Percentiles rank a stretch among this genome's conserved stretches.
Evolutionary conservation across 2,329 filamentous ascomycete species (phyloP).

Genomic region (Sphaerulina vaccinii): DNA sequence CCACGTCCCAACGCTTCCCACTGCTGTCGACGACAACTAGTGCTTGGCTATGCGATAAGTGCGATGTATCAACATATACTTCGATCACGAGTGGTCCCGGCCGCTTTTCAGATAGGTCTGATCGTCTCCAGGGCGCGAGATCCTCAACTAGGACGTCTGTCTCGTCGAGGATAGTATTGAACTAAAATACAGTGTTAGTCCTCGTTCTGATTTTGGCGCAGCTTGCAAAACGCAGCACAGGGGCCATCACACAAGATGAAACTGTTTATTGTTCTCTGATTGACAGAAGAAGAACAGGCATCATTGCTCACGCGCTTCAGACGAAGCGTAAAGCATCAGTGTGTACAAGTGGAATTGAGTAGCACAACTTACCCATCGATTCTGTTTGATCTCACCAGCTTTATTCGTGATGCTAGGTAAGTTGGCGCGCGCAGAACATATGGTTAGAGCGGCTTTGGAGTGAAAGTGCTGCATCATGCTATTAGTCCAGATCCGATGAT

Average conservation of each 20-base stretch:
- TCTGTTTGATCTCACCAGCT: slow-evolving; percentile 65
- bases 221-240: slow-evolving; percentile 2
- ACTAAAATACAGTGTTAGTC: slow-evolving; percentile 54
- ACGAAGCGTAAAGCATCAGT: background rate
- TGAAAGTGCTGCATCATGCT: slow-evolving; percentile 71
- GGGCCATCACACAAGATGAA: background rate
- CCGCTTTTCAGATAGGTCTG: slow-evolving; percentile 71
- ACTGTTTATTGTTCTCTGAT: background rate
- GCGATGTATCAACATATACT: slow-evolving; percentile 66
- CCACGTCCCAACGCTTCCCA: slow-evolving; percentile 89
- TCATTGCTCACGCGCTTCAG: background rate
- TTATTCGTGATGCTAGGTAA: slow-evolving; percentile 59
- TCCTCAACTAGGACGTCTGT: slow-evolving; percentile 84
- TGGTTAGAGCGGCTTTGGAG: slow-evolving; percentile 79
- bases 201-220: background rate
- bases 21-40: slow-evolving; percentile 84
- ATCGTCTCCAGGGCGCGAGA: slow-evolving; percentile 75
- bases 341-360: background rate
- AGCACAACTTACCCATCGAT: slow-evolving; percentile 75
- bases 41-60: slow-evolving; percentile 78
- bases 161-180: slow-evolving; percentile 91
- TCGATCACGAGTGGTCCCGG: slow-evolving; percentile 87
- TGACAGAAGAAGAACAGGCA: background rate
- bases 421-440: slow-evolving; percentile 76
- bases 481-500: slow-evolving; percentile 16